Evolutionary conservation across 345 rosid genomes (phyloP), one percentile per base, ranked within the genome.

Genomic region (Murraya paniculata): DNA sequence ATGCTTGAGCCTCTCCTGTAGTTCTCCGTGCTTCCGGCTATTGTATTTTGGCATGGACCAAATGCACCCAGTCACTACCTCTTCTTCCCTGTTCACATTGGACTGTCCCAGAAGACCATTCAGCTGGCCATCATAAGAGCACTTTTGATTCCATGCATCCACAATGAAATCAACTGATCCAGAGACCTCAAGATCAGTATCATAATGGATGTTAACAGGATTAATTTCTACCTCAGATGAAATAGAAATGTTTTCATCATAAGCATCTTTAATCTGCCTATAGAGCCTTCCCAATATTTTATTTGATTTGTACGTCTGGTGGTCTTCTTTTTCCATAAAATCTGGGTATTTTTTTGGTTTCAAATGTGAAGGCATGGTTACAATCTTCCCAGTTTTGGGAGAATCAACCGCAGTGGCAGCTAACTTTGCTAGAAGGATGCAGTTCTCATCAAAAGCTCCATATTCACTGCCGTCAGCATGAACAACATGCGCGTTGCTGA

Each of bases 351-450:
- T 70, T 72, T 92, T 87, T 3, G 97, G 99, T 82, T 87, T 93
- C 73, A 93, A 72, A 60, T 85, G 60, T 33, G 68, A 33, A 25
- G 97, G 99, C 96, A 95, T 86, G 8, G 82, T 48, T 41, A 92
- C 97, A 1, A 90, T 35, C 81, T 83, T 92, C 81, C 99, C 98
- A 6, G 98, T 93, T 87, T 93, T 95, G 19, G 98, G 97, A 77
- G 90, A 91, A 85, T 95, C 97, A 77, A 95, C 98, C 50, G 97
- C 94, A 25, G 89, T 90, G 73, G 98, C 97, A 21, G 97, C 97
- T 50, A 93, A 84, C 88, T 89, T 86, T 22, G 98, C 97, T 4
- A 95, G 88, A 16, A 31, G 82, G 62, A 83, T 31, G 83, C 98
- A 91, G 4, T 89, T 90, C 77, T 90, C 88, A 57, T 92, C 96